Evolutionary conservation across 2,329 filamentous ascomycete genomes (phyloP).

Genomic region (Ophioceras dolichostomum): DNA sequence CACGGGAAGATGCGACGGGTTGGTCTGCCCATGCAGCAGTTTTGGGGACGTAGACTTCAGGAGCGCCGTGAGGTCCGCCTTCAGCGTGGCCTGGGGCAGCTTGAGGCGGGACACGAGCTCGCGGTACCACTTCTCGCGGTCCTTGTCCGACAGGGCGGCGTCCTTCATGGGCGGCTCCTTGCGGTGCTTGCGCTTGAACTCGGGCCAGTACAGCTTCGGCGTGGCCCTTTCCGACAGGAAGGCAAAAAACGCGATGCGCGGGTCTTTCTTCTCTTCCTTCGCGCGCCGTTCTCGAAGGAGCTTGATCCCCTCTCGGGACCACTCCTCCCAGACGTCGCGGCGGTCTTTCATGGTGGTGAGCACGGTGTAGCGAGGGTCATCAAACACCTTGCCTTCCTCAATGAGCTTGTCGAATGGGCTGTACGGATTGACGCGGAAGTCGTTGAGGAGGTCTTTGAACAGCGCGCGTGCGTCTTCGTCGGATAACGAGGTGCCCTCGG

Average conservation of each 20-base stretch:
- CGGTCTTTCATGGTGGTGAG: slow-evolving; percentile 70
- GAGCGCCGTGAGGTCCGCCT: slow-evolving; percentile 55
- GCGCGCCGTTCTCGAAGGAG: slow-evolving; percentile 60
- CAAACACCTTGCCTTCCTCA: slow-evolving; percentile 67
- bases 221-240: slow-evolving; percentile 75
- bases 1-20: slow-evolving; percentile 44
- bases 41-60: slow-evolving; percentile 48
- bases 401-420: slow-evolving; percentile 84
- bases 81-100: slow-evolving; percentile 51
- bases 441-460: slow-evolving; percentile 78
- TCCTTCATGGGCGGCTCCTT: slow-evolving; percentile 75
- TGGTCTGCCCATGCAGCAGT: slow-evolving; percentile 46
- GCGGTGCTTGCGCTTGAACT: slow-evolving; percentile 85
- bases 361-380: slow-evolving; percentile 79
- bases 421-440: slow-evolving; percentile 74
- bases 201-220: slow-evolving; percentile 91
- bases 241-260: slow-evolving; percentile 66
- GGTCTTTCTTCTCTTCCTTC: slow-evolving; percentile 69
- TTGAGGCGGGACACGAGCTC: slow-evolving; percentile 60
- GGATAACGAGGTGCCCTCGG: slow-evolving; percentile 57
- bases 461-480: slow-evolving; percentile 65
- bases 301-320: slow-evolving; percentile 68
- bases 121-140: slow-evolving; percentile 68
- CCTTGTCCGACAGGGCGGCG: slow-evolving; percentile 56
- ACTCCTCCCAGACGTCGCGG: slow-evolving; percentile 72